Evolutionary conservation across 2,329 filamentous ascomycete genomes (phyloP).

Genomic region (Paracoccidioides lutzii): DNA sequence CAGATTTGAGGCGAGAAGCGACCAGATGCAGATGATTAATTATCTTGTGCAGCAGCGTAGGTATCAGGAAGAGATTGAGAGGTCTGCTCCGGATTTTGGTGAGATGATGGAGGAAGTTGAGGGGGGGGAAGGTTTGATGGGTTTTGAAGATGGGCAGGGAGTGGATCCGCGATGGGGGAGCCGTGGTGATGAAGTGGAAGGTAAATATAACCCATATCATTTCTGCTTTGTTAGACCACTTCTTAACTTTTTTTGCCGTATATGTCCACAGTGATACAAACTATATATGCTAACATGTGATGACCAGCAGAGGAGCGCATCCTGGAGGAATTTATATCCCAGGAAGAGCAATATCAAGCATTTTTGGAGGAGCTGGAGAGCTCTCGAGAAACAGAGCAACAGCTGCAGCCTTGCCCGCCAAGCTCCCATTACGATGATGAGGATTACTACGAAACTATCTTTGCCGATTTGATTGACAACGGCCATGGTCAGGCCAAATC

Average conservation of each 20-base stretch:
- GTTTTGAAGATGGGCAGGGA: conserved; percentile 11
- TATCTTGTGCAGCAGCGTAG: conserved; percentile 25
- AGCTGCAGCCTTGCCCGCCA: neutral
- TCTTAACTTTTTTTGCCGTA: neutral
- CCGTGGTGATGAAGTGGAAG: neutral
- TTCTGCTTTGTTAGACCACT: neutral
- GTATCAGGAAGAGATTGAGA: conserved; percentile 29
- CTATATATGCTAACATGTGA: neutral
- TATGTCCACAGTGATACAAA: no score
- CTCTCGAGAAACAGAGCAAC: conserved; percentile 3
- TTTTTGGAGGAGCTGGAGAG: conserved; percentile 19
- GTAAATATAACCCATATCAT: neutral
- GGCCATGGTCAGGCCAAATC: conserved; percentile 19
- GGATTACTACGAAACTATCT: conserved; percentile 48
- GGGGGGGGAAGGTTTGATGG: conserved; percentile 16
- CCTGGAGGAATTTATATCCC: conserved; percentile 24
- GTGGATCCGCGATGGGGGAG: neutral
- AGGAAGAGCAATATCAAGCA: conserved; percentile 8
- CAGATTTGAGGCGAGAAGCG: conserved; percentile 29
- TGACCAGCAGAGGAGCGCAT: conserved; percentile 15
- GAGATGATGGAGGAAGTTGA: conserved; percentile 10
- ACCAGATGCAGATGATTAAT: conserved; percentile 32
- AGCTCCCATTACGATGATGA: conserved; percentile 35
- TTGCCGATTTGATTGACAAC: conserved; percentile 52
- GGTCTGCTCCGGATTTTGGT: conserved; percentile 17